Evolutionary conservation across 1,284 basidiomycete genomes (phyloP), one percentile per base, ranked within the genome.

Genomic region (Cerrena zonata): DNA sequence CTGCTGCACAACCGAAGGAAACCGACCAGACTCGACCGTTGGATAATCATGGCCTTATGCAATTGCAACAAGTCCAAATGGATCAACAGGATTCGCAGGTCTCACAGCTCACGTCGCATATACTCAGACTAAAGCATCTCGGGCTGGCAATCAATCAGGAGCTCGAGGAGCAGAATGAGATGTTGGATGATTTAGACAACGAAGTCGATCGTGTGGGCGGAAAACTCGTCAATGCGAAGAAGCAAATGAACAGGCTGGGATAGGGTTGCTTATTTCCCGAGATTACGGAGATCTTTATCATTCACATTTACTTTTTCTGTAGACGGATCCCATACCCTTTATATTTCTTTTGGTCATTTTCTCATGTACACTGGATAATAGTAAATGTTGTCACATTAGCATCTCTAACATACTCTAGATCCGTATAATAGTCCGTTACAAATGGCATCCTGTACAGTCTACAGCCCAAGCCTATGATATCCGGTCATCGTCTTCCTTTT

Each of bases 121-220:
- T 99, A n/a, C 80, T 82, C 55, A 77, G 91, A 38, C 94, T 98
- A 70, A 79, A 84, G 58, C 82, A 89, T 49, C 78, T 98, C 43
- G 95, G 94, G 10, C 75, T 90, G 56, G 91, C 93, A 15, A 98
- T 99, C 56, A 78, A 81, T 51, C 76, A 78, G 49, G 95, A 99
- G 71, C 82, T 99, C 52, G 74, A 72, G 4, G 72, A 84, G 58
- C 95, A 98, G 70, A 94, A 84, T 58, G 91, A 94, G 62, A 68
- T 96, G 68, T 69, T 98, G 58, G 89, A 94, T 61, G 80, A 82
- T 60, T 70, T 98, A 48, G 77, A 84, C 19, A 68, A 75, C 38
- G 84, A 93, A 48, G 83, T 93, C 41, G 89, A 89, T 59, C 70
- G 70, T 19, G 84, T 88, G 2, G 85, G 86, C 43, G 75, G 73